phyloP scores from a whole-genome alignment of 2,329 filamentous ascomycete species.

The Daldinia eschscholtzii region DNA sequence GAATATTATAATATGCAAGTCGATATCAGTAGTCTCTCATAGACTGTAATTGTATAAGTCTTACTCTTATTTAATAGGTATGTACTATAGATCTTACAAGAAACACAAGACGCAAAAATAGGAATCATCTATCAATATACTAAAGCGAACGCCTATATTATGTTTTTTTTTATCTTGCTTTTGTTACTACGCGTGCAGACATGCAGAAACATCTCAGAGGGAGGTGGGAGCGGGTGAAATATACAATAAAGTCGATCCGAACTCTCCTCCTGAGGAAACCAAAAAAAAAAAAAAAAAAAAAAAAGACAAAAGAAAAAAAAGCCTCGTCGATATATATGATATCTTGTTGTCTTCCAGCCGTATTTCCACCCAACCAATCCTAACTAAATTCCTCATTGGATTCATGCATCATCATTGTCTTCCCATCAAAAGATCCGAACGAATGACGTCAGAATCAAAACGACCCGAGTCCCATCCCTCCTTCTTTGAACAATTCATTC shows the following conservation, averaged over 20 bases:
- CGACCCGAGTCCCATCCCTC: neutral
- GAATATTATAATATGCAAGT: no score
- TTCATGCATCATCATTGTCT: neutral
- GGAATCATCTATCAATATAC: neutral
- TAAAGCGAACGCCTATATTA: constrained; percentile 17
- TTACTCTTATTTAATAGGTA: neutral
- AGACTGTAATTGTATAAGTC: no score
- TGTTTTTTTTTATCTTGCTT: constrained; percentile 26
- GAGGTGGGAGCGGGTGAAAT: constrained; percentile 34
- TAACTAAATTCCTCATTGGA: neutral
- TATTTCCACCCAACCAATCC: constrained; percentile 9
- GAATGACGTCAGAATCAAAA: constrained; percentile 30
- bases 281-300: constrained; percentile 4
- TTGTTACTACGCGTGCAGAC: constrained; percentile 26
- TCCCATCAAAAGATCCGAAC: constrained; percentile 22
- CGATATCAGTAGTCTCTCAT: no score
- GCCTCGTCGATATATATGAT: constrained; percentile 19
- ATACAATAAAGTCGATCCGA: constrained; percentile 17
- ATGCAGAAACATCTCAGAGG: constrained; percentile 12
- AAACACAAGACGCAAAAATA: neutral
- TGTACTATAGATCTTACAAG: neutral
- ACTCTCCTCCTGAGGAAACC: constrained; percentile 19
- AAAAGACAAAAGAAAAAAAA: neutral
- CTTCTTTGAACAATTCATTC: no score
- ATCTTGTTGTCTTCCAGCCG: neutral